Evolutionary conservation across 78 protist genomes (phyloP).

Genomic region (Isochrysis galbana): DNA sequence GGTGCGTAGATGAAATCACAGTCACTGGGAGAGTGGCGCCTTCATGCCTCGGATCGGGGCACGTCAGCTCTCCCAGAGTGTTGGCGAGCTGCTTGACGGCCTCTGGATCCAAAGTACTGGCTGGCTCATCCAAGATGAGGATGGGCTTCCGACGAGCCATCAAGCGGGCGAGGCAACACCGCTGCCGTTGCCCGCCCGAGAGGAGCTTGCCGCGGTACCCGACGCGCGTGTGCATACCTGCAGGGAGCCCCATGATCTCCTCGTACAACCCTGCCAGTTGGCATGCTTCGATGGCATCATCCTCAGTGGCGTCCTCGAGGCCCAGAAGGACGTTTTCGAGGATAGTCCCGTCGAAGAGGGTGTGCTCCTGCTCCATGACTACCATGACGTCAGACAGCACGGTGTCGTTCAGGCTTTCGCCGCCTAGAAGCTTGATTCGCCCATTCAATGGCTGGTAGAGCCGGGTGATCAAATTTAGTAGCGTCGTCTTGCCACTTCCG

Average conservation of each 20-base stretch:
- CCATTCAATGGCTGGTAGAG: not conserved
- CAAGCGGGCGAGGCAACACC: not conserved
- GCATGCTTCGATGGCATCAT: not conserved
- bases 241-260: not conserved
- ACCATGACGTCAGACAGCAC: no score
- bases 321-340: no score
- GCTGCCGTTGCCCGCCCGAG: not conserved
- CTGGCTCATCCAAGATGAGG: conserved; percentile 4
- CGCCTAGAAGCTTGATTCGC: no score
- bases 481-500: conserved; percentile 27
- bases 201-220: not conserved
- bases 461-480: not conserved
- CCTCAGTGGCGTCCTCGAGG: not conserved
- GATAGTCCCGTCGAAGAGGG: no score
- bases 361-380: no score
- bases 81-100: not conserved
- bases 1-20: not conserved
- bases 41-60: no score
- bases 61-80: not conserved
- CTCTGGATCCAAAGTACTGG: not conserved
- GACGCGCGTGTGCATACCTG: not conserved
- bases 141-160: not conserved
- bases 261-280: not conserved
- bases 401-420: no score
- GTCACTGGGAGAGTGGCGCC: not conserved